phyloP scores from a whole-genome alignment of 805 yeast species.

The Candida peoriensis region DNA sequence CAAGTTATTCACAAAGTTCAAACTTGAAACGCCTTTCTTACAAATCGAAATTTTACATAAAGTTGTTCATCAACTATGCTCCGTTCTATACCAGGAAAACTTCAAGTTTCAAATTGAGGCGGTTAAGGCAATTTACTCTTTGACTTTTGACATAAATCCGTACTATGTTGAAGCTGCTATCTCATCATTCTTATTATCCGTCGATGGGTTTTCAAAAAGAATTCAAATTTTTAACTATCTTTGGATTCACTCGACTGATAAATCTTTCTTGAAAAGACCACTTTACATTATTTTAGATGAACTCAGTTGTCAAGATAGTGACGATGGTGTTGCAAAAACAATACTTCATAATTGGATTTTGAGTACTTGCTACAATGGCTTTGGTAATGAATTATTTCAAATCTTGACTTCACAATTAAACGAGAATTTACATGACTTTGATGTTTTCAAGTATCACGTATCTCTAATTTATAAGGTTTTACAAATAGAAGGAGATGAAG shows the following conservation, averaged over 20 bases:
- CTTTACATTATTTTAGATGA: slow-evolving; percentile 66
- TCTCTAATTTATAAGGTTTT: slow-evolving; percentile 49
- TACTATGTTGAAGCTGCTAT: slow-evolving; percentile 71
- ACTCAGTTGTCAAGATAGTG: slow-evolving; percentile 31
- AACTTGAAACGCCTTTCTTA: slow-evolving; percentile 23
- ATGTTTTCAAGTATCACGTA: slow-evolving; percentile 57
- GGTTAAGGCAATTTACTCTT: slow-evolving; percentile 55
- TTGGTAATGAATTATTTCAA: slow-evolving; percentile 56
- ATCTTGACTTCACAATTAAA: slow-evolving; percentile 52
- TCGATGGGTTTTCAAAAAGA: slow-evolving; percentile 33
- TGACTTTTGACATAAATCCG: slow-evolving; percentile 49
- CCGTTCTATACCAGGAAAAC: slow-evolving; percentile 6
- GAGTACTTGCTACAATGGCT: slow-evolving; percentile 42
- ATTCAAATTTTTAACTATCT: slow-evolving; percentile 55
- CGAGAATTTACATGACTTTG: slow-evolving; percentile 52
- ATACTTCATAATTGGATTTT: slow-evolving; percentile 46
- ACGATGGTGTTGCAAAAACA: slow-evolving; percentile 25
- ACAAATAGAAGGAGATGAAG: slow-evolving; percentile 34
- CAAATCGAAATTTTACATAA: slow-evolving; percentile 15
- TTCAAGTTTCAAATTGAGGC: slow-evolving; percentile 60
- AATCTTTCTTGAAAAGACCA: slow-evolving; percentile 49
- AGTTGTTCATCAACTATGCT: slow-evolving; percentile 18
- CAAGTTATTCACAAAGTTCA: slow-evolving; percentile 25
- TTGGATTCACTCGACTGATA: slow-evolving; percentile 71
- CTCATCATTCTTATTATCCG: slow-evolving; percentile 45